Conservation (phyloP, 148 eudicot genomes). For the Limonium bicolor region DNA sequence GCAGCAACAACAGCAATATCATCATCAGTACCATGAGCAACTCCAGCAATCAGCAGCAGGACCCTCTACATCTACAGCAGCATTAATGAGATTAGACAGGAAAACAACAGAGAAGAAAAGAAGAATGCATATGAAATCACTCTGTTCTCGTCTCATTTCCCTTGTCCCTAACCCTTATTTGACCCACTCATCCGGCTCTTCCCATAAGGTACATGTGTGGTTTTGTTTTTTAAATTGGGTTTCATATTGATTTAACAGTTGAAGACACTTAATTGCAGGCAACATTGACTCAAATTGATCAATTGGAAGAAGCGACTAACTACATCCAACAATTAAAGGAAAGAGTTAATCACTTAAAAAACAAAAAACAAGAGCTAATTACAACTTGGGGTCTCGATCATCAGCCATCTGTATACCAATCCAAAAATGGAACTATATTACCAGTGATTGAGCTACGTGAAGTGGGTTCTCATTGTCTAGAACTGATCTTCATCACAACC, state of each 20-base stretch:
- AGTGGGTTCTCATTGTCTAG: slow-evolving; percentile 13
- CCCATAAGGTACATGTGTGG: slow-evolving; percentile 9
- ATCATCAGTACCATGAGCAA: too few species aligned
- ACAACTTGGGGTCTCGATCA: background rate
- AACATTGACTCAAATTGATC: slow-evolving; percentile 18
- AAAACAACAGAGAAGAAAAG: slow-evolving; percentile 22
- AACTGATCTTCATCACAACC: slow-evolving; percentile 15
- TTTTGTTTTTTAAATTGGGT: background rate
- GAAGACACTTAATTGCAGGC: slow-evolving; percentile 13
- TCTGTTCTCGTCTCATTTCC: slow-evolving; percentile 20
- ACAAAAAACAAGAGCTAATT: slow-evolving; percentile 5
- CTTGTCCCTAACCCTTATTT: slow-evolving; percentile 16
- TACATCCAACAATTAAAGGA: slow-evolving; percentile 21
- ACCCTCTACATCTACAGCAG: background rate
- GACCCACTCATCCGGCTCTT: slow-evolving; percentile 11
- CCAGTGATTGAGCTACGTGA: slow-evolving; percentile 22
- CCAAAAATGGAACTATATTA: too few species aligned
- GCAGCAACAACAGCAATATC: too few species aligned
- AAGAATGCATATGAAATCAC: slow-evolving; percentile 22
- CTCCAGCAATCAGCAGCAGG: too few species aligned
- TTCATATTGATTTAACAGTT: background rate
- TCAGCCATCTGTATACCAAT: background rate
- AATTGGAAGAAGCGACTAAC: slow-evolving; percentile 20
- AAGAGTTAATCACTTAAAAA: slow-evolving; percentile 12
- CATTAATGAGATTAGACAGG: slow-evolving; percentile 10